A percentile compares a stretch with the other conserved stretches of the same genome.
phyloP scores from a whole-genome alignment of 2,329 filamentous ascomycete genomes.

The Alternaria rosae region DNA sequence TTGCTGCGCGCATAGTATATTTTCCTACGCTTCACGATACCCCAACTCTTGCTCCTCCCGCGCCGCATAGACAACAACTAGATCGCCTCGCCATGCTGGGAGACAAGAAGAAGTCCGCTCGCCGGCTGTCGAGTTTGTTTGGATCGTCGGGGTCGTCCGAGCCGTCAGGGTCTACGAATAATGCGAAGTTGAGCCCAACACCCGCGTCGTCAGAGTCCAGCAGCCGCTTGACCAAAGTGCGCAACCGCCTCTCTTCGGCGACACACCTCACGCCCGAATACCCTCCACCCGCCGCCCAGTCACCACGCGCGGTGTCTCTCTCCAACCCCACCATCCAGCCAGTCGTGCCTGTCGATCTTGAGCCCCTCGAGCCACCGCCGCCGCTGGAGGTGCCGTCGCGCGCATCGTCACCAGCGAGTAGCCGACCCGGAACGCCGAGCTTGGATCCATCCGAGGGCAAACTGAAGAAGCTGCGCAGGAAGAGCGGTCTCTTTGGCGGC shows the following conservation, averaged over 20 bases:
- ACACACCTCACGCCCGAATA: conserved; percentile 43
- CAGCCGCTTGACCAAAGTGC: conserved; percentile 40
- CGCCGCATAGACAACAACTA: background rate
- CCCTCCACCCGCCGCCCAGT: conserved; percentile 32
- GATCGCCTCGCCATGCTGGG: conserved; percentile 25
- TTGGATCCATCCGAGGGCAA: conserved; percentile 28
- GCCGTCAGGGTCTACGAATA: conserved; percentile 8
- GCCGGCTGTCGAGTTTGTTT: conserved; percentile 46
- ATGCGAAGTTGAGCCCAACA: conserved; percentile 24
- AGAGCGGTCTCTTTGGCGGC: conserved; percentile 45
- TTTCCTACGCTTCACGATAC: conserved; percentile 7
- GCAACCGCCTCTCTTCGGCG: conserved; percentile 42
- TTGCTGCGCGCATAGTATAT: conserved; percentile 13
- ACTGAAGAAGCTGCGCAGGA: conserved; percentile 45
- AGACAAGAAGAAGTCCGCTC: conserved; percentile 43
- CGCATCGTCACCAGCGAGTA: conserved; percentile 37
- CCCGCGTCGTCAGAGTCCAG: conserved; percentile 37
- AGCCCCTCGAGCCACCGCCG: conserved; percentile 39
- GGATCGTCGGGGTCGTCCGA: conserved; percentile 27
- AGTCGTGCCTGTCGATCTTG: conserved; percentile 32
- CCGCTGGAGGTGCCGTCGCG: conserved; percentile 36
- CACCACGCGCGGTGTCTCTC: conserved; percentile 20
- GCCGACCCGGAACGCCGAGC: conserved; percentile 33
- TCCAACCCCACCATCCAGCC: conserved; percentile 39
- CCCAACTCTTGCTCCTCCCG: background rate